Percentiles rank a stretch among this genome's conserved stretches.
Conservation (phyloP, 2,329 filamentous ascomycete species). For the Penicillium paneum region DNA sequence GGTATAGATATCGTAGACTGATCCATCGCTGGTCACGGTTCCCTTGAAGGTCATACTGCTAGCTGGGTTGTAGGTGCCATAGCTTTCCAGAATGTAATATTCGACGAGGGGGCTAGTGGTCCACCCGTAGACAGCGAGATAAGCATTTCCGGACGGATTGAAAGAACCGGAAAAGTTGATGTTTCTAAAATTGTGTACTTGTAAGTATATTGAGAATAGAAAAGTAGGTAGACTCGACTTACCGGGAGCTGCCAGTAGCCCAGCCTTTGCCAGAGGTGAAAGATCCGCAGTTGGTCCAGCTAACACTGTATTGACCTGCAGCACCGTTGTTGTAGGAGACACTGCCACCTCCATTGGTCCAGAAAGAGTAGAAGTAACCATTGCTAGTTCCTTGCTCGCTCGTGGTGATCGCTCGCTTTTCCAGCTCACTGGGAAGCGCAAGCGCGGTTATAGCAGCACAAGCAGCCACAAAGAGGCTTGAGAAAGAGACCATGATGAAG, state of each 20-base stretch:
- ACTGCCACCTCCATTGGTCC: constrained; percentile 46
- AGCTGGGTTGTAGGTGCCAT: constrained; percentile 34
- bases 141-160: constrained; percentile 32
- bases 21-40: constrained; percentile 37
- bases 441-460: constrained; percentile 21
- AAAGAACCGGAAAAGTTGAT: constrained; percentile 34
- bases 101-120: constrained; percentile 38
- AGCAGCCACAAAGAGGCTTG: constrained; percentile 22
- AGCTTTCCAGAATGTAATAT: constrained; percentile 40
- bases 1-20: constrained; percentile 40
- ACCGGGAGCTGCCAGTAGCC: constrained; percentile 53
- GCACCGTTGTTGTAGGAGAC: constrained; percentile 48
- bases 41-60: constrained; percentile 30
- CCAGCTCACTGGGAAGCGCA: constrained; percentile 23
- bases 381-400: constrained; percentile 36
- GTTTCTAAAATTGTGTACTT: constrained; percentile 4
- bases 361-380: constrained; percentile 52
- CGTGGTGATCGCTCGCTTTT: constrained; percentile 19
- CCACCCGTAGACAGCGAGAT: constrained; percentile 43
- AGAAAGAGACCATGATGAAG: constrained; percentile 29
- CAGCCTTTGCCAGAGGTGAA: constrained; percentile 60
- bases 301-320: constrained; percentile 45
- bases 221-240: constrained; percentile 14
- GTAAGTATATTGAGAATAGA: background rate
- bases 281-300: constrained; percentile 51